Evolutionary conservation across 306 rosid species (phyloP).

Genomic region (Pyrus pyrifolia): DNA sequence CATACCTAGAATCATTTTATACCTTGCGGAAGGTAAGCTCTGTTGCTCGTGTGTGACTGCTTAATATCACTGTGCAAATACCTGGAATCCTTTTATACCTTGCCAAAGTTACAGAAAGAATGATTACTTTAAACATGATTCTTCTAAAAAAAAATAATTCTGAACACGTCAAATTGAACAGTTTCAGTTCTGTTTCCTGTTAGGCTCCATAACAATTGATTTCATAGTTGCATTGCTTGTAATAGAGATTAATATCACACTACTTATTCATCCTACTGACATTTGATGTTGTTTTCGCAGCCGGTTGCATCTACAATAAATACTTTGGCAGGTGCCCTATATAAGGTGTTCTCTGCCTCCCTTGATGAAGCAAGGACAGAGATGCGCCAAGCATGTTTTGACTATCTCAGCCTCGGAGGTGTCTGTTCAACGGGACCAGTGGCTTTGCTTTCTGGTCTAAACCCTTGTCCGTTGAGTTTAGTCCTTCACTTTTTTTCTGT

Average conservation of each 20-base stretch:
- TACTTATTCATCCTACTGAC: neutral
- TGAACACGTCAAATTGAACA: neutral
- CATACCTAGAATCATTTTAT: conserved; percentile 49
- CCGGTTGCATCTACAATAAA: conserved; percentile 57
- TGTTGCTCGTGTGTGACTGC: neutral
- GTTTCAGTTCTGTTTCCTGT: neutral
- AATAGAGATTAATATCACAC: neutral
- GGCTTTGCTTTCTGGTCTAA: conserved; percentile 52
- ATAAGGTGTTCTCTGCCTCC: conserved; percentile 43
- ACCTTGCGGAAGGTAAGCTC: conserved; percentile 40
- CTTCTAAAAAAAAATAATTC: no score
- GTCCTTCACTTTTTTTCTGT: conserved; percentile 67
- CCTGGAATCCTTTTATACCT: no score
- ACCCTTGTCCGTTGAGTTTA: conserved; percentile 49
- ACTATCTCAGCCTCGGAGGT: conserved; percentile 50
- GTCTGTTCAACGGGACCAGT: conserved; percentile 42
- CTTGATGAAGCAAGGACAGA: conserved; percentile 40
- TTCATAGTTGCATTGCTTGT: neutral
- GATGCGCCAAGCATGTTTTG: conserved; percentile 52
- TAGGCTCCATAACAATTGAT: neutral
- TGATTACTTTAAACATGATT: no score
- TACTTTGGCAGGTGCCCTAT: conserved; percentile 52
- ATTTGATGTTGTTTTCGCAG: conserved; percentile 22
- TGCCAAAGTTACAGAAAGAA: no score
- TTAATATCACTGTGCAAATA: neutral